A percentile compares a stretch with the other conserved stretches of the same genome.
phyloP scores from a whole-genome alignment of 2,329 filamentous ascomycete genomes.

The Phialocephala subalpina region DNA sequence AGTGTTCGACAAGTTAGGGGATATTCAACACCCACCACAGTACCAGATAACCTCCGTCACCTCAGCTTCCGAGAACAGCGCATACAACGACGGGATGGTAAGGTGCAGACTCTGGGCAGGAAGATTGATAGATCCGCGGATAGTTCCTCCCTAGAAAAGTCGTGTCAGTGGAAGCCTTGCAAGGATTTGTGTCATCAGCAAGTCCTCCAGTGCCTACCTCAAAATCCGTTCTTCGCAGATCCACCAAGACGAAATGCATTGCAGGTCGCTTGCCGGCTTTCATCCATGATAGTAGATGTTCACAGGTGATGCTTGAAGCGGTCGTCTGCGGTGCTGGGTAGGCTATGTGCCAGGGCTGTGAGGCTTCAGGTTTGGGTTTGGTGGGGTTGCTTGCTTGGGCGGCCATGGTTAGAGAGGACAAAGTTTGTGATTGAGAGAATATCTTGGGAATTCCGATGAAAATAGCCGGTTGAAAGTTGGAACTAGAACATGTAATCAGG shows the following conservation, averaged over 20 bases:
- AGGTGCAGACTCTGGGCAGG: slow-evolving; percentile 44
- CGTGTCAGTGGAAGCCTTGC: neutral
- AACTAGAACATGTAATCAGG: neutral
- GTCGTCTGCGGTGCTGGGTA: slow-evolving; percentile 20
- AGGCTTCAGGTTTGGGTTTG: neutral
- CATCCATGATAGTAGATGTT: slow-evolving; percentile 19
- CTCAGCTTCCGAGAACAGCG: slow-evolving; percentile 39
- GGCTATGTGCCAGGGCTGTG: slow-evolving; percentile 24
- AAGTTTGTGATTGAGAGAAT: neutral
- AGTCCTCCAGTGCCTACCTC: too few relatives aligned
- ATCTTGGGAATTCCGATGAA: neutral
- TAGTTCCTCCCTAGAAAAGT: slow-evolving; percentile 43
- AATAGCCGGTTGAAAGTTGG: neutral
- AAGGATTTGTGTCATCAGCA: neutral
- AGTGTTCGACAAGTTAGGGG: neutral
- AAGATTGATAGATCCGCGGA: slow-evolving; percentile 44
- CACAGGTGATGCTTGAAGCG: slow-evolving; percentile 10
- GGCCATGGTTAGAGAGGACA: too few relatives aligned
- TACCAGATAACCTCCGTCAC: slow-evolving; percentile 43
- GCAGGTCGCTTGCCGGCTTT: slow-evolving; percentile 6
- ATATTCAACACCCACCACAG: slow-evolving; percentile 30
- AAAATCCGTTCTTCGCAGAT: slow-evolving; percentile 46
- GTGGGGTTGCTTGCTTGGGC: too few relatives aligned
- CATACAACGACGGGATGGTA: slow-evolving; percentile 42
- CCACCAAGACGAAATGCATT: slow-evolving; percentile 44